A percentile compares a stretch with the other conserved stretches of the same genome.
Conservation (phyloP, 2,329 filamentous ascomycete genomes). For the Aspergillus viridinutans region DNA sequence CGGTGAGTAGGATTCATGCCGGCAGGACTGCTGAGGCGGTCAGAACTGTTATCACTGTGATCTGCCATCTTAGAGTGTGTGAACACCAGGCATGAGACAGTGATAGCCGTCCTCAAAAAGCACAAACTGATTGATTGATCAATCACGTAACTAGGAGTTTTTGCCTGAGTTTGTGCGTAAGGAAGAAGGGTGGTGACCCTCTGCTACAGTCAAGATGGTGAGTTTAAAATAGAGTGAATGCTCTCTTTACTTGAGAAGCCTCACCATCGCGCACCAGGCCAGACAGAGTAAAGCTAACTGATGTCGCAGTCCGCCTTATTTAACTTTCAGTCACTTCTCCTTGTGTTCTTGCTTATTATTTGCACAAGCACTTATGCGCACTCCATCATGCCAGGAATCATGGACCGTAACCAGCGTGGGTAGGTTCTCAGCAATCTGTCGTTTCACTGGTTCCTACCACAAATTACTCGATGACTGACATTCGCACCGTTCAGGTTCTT, state of each 20-base stretch:
- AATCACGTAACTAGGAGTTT: not conserved
- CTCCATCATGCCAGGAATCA: slow-evolving; percentile 79
- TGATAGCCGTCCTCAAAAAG: not conserved
- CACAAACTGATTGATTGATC: not conserved
- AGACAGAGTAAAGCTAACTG: not conserved
- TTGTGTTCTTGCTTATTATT: slow-evolving; percentile 90
- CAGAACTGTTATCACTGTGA: slow-evolving; percentile 19
- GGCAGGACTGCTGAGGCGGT: slow-evolving; percentile 18
- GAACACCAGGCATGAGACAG: not conserved
- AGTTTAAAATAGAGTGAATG: slow-evolving; percentile 9
- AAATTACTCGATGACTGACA: not conserved
- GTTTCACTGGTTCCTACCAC: not conserved
- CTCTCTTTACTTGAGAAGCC: not conserved
- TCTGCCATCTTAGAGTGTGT: not conserved
- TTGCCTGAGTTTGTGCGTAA: not conserved
- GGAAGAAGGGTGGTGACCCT: slow-evolving; percentile 2
- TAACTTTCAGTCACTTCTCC: slow-evolving; percentile 95
- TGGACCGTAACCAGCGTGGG: slow-evolving; percentile 92
- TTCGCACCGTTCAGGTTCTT: slow-evolving; percentile 53
- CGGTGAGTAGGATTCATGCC: slow-evolving; percentile 8
- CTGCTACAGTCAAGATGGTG: slow-evolving; percentile 26
- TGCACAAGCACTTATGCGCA: slow-evolving; percentile 95
- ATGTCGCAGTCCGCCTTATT: slow-evolving; percentile 78
- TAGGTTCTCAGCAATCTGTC: slow-evolving; percentile 40
- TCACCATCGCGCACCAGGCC: not conserved